Base-by-base conservation (phyloP, 164 flowering plant species). In the Warburgia ugandensis region DNA sequence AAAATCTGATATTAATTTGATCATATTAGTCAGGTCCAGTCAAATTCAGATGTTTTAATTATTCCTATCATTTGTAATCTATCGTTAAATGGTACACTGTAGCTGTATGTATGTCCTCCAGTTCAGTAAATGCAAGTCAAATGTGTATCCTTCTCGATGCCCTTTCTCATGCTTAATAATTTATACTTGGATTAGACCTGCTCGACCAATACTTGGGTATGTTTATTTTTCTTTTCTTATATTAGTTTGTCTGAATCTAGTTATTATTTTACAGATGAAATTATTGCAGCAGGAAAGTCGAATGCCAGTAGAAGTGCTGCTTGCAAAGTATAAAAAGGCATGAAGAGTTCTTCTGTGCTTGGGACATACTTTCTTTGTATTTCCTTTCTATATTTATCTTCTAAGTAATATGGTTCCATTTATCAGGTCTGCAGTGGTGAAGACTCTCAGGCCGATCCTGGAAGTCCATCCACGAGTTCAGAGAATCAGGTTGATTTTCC, bases 211-310 rank as follows among this genome's bases (percentile, higher is more conserved):
- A n/a, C n/a, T n/a, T n/a, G n/a, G n/a, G n/a, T n/a, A n/a, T n/a
- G n/a, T n/a, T 55, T 56, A 11, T 46, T 53, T 5, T 21, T 12
- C 3, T 12, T 26, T 6, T 44, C 29, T 45, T 45, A 16, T 22
- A 48, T 53, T 38, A 53, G 21, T 47, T 56, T 50, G 16, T 44
- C 52, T 59, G 31, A 61, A 42, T 50, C 28, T 27, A 45, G 39
- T 66, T 26, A 44, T 46, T 68, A 27, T 47, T 54, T 69, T 71
- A 32, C 83, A 94, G 99, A 81, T 94, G 61, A 81, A 77, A 42
- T 65, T 89, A 49, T 72, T 94, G 66, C 86, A 86, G 48, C 80
- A 77, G 68, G 99, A 94, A 71, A 86, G 88, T 70, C 96, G 84
- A 66, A 68, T 89, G 56, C 76, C 99, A 21, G 33, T 89, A 19